Conservation (phyloP, 768 basidiomycete species). For the Albatrellus ellisii region DNA sequence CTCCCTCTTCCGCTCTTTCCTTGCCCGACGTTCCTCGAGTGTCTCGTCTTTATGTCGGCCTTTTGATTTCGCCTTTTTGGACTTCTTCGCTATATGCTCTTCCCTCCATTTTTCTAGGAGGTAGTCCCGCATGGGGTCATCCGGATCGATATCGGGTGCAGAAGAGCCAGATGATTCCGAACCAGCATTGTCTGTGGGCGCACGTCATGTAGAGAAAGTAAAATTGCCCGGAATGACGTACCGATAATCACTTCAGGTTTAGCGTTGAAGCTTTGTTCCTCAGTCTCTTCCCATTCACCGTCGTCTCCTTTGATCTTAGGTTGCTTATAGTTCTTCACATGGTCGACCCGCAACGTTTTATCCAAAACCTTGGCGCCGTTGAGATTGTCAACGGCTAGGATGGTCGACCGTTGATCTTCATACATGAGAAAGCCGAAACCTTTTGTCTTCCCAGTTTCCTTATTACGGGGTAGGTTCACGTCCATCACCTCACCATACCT, state of each 20-base stretch:
- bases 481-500: slow-evolving; percentile 98
- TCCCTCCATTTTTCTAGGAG: slow-evolving; percentile 65
- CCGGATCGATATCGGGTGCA: slow-evolving; percentile 70
- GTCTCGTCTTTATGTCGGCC: slow-evolving; percentile 61
- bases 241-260: slow-evolving; percentile 58
- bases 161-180: slow-evolving; percentile 59
- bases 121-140: slow-evolving; percentile 97
- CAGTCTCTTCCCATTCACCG: slow-evolving; percentile 77
- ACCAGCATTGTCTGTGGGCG: slow-evolving; percentile 30
- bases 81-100: slow-evolving; percentile 43
- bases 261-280: slow-evolving; percentile 81
- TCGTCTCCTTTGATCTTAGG: slow-evolving; percentile 62
- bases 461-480: slow-evolving; percentile 89
- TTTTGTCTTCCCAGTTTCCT: slow-evolving; percentile 76
- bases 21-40: slow-evolving; percentile 60
- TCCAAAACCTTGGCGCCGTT: slow-evolving; percentile 88
- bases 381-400: slow-evolving; percentile 96
- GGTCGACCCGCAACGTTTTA: slow-evolving; percentile 81
- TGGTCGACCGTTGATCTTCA: slow-evolving; percentile 92
- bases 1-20: slow-evolving; percentile 64
- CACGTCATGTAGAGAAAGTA: slow-evolving; percentile 1
- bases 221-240: neutral
- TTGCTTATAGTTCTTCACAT: slow-evolving; percentile 88
- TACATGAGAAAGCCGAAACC: slow-evolving; percentile 99
- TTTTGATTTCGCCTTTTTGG: slow-evolving; percentile 47